phyloP scores from a whole-genome alignment of 495 filamentous ascomycete genomes.

The Hyaloscypha bicolor region DNA sequence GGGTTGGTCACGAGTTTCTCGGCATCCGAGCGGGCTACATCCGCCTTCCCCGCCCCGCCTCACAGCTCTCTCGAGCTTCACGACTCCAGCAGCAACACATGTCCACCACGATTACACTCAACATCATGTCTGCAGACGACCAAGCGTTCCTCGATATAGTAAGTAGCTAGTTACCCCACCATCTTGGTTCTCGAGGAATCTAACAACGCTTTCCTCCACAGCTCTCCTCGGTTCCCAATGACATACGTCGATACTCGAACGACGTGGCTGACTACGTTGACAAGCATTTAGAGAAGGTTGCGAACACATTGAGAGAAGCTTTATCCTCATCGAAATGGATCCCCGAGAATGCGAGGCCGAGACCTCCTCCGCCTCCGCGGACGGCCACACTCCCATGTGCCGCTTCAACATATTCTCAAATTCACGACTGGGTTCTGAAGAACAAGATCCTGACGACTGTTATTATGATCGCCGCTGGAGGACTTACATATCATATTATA shows the following conservation, averaged over 20 bases:
- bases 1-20: background rate
- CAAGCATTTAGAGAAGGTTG: conserved; percentile 69
- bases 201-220: conserved; percentile 37
- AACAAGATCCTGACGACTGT: conserved; percentile 73
- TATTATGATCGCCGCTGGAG: conserved; percentile 67
- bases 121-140: conserved; percentile 62
- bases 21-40: background rate
- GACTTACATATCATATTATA: conserved; percentile 65
- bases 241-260: conserved; percentile 64
- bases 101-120: background rate
- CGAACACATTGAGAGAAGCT: conserved; percentile 61
- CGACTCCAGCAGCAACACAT: background rate
- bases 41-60: conserved; percentile 10
- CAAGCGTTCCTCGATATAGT: conserved; percentile 64
- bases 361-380: conserved; percentile 46
- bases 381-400: conserved; percentile 33
- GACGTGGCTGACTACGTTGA: conserved; percentile 78
- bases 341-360: conserved; percentile 64
- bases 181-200: background rate
- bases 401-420: conserved; percentile 45
- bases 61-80: background rate
- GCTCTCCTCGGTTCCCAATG: conserved; percentile 73
- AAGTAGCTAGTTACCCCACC: conserved; percentile 33
- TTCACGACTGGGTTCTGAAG: conserved; percentile 62
- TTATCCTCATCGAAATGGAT: conserved; percentile 69